Conservation (phyloP, 352 stramenopile genomes). For the Phytophthora niederhauseri region DNA sequence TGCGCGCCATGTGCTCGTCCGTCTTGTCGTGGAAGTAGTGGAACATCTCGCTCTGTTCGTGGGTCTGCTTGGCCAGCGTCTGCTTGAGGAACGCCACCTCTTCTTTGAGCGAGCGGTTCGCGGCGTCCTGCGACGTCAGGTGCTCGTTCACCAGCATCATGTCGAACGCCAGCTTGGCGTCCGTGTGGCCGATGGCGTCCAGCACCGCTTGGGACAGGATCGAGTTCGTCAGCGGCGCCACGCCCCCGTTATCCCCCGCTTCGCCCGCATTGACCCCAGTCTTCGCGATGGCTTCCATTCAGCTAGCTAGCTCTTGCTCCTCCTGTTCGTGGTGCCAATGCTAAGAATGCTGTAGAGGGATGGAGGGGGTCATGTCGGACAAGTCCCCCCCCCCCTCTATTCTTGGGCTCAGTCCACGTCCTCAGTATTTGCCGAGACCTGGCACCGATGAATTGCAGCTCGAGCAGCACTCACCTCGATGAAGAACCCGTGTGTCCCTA, state of each 20-base stretch:
- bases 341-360: neutral
- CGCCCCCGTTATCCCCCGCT: conserved; percentile 3
- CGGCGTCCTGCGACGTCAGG: conserved; percentile 37
- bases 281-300: neutral
- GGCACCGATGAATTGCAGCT: neutral
- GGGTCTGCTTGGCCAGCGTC: conserved; percentile 42
- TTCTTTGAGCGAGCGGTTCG: conserved; percentile 45
- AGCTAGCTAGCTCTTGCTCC: neutral
- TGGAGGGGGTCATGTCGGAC: neutral
- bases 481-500: too few species aligned
- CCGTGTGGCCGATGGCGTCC: conserved; percentile 48
- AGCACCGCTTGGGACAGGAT: conserved; percentile 58
- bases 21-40: conserved; percentile 89
- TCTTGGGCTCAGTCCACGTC: neutral
- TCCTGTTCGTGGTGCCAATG: neutral
- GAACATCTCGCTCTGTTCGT: conserved; percentile 86
- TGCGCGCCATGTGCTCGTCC: conserved; percentile 76
- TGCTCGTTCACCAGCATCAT: conserved; percentile 72
- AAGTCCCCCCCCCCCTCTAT: neutral
- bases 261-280: neutral
- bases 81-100: conserved; percentile 58
- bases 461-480: too few species aligned
- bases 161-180: conserved; percentile 67
- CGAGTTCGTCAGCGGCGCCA: conserved; percentile 22
- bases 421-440: neutral